Evolutionary conservation across 768 basidiomycete genomes (phyloP), one percentile per base, ranked within the genome.

Genomic region (Tephrocybe sp.): DNA sequence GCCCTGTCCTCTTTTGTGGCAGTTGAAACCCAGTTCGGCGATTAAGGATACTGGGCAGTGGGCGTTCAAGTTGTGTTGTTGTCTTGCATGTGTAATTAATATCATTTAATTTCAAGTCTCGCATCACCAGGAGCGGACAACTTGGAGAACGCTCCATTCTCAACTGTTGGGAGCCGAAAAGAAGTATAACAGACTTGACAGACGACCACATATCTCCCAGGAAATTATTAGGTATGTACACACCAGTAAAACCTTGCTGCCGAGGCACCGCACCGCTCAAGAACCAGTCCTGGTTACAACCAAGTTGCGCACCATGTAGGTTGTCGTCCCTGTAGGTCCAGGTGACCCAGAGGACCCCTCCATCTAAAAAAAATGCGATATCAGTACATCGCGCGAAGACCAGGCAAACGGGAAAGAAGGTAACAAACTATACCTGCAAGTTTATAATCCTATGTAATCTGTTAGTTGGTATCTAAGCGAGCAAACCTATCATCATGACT

Each of bases 331-430:
- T 1, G 60, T 62, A 0, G 74, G 74, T 11, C 74, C 74, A 22
- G 73, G 74, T 41, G 70, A 68, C 6, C 74, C 74, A 7, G 74
- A 68, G 48, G 74, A 75, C 4, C 73, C 73, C 56, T 76, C 74
- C 74, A 76, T 76, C 72, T 75, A 45, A 23, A 34, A 19, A 34
- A 30, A 32, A 20, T 13, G n/a, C 23, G 38, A 32, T 32, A 5
- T 35, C 5, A n/a, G n/a, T n/a, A n/a, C n/a, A n/a, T n/a, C n/a
- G n/a, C n/a, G n/a, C n/a, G n/a, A n/a, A n/a, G 30, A 32, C 40
- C 31, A 20, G 34, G 48, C 34, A 30, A 23, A 11, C 41, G 17
- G 8, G 14, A 12, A 5, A 9, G 42, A 26, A 20, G 17, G 11
- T 26, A 11, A 13, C 16, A 33, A 16, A 20, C 50, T 60, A 20